Evolutionary conservation across 441 rosid species (phyloP).

Genomic region (Bocquillonia castaneifolia): DNA sequence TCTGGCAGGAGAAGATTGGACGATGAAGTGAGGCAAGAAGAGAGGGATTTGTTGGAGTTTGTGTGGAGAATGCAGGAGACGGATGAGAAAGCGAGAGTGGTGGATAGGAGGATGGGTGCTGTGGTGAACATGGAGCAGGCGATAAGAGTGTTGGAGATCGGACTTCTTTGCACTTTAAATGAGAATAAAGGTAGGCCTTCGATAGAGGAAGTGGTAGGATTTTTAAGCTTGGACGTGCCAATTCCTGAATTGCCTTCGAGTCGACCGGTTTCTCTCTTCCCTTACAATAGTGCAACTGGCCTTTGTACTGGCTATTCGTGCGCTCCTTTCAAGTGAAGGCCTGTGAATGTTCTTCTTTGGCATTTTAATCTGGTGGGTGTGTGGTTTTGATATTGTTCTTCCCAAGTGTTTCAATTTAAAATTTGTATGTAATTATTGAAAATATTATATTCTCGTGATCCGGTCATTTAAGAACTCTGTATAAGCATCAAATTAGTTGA

Average conservation of each 20-base stretch:
- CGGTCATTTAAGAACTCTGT: too few species aligned
- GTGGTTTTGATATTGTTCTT: too few species aligned
- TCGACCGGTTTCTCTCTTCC: constrained; percentile 37
- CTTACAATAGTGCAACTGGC: constrained; percentile 37
- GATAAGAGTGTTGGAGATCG: constrained; percentile 36
- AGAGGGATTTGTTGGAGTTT: constrained; percentile 38
- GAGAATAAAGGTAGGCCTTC: constrained; percentile 42
- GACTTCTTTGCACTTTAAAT: constrained; percentile 39
- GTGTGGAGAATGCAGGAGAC: constrained; percentile 47
- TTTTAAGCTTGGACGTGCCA: constrained; percentile 25
- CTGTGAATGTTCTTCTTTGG: too few species aligned
- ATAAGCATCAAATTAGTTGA: too few species aligned
- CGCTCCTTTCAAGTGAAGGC: constrained; percentile 36
- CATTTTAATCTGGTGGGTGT: too few species aligned
- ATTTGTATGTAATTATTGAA: too few species aligned
- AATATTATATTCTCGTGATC: too few species aligned
- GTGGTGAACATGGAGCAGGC: constrained; percentile 39
- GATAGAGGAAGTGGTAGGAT: constrained; percentile 35
- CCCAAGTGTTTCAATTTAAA: too few species aligned
- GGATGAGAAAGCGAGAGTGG: constrained; percentile 31
- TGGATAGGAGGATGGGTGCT: constrained; percentile 46
- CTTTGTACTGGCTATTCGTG: constrained; percentile 41
- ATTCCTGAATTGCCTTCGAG: constrained; percentile 34
- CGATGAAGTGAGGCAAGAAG: constrained; percentile 24
- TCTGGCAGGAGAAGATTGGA: constrained; percentile 40